Evolutionary conservation across 805 yeast species (phyloP).

Genomic region (Blastobotrys mokoenaii): DNA sequence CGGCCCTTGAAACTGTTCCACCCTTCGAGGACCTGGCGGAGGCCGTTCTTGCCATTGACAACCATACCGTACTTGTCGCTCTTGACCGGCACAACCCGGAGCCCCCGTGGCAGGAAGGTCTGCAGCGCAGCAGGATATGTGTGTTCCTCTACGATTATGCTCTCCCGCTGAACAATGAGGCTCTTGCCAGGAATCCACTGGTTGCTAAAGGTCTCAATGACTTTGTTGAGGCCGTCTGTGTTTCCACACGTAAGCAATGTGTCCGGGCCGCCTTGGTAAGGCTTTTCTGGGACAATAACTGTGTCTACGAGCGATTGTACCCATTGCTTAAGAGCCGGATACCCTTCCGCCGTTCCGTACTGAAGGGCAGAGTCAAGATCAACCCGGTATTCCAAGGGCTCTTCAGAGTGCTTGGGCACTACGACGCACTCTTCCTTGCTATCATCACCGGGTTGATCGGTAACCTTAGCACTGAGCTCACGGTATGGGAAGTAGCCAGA

Average conservation of each 20-base stretch:
- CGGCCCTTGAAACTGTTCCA: constrained; percentile 47
- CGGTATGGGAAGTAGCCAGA: constrained; percentile 90
- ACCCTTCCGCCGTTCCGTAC: constrained; percentile 83
- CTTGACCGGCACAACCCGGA: constrained; percentile 59
- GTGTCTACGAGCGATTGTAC: constrained; percentile 53
- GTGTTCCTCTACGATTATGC: constrained; percentile 66
- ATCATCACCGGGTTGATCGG: constrained; percentile 2
- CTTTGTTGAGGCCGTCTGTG: constrained; percentile 80
- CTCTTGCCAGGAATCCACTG: constrained; percentile 52
- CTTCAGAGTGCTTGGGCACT: constrained; percentile 32
- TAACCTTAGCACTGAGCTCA: constrained; percentile 51
- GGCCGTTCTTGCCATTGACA: constrained; percentile 33
- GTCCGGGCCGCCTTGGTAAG: constrained; percentile 57
- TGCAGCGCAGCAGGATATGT: constrained; percentile 78
- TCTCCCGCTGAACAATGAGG: constrained; percentile 7
- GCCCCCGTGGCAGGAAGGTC: constrained; percentile 65
- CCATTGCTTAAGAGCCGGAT: constrained; percentile 58
- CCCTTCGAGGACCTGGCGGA: constrained; percentile 38
- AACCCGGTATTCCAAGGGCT: constrained; percentile 47
- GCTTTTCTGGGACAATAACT: constrained; percentile 7
- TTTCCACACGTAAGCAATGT: constrained; percentile 67
- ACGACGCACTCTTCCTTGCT: constrained; percentile 48
- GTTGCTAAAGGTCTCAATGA: constrained; percentile 62
- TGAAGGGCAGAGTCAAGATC: constrained; percentile 62
- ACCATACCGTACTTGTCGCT: constrained; percentile 73